Conservation (phyloP, 2,329 filamentous ascomycete species). For the Xylaria sp. region DNA sequence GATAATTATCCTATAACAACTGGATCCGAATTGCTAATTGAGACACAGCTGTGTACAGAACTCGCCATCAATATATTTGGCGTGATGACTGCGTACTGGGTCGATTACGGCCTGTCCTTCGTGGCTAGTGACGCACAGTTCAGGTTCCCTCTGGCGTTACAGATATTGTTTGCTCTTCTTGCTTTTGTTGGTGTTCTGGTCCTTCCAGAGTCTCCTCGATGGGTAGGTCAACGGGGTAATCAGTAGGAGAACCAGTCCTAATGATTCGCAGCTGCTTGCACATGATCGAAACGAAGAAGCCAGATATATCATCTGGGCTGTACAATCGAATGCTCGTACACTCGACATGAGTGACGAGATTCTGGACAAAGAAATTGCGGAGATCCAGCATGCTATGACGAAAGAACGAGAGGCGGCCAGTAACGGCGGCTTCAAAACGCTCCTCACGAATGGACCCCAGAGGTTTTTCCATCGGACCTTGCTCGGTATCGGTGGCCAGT, state of each 20-base stretch:
- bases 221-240: constrained; percentile 7
- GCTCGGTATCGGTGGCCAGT: constrained; percentile 38
- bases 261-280: constrained; percentile 36
- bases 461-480: constrained; percentile 23
- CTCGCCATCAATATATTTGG: constrained; percentile 4
- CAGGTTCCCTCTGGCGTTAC: constrained; percentile 59
- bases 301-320: constrained; percentile 45
- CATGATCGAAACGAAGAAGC: constrained; percentile 47
- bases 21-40: not conserved
- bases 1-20: not conserved
- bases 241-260: not conserved
- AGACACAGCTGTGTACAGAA: constrained; percentile 8
- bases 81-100: constrained; percentile 51
- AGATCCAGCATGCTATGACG: constrained; percentile 17
- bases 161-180: constrained; percentile 56
- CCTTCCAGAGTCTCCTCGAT: constrained; percentile 52
- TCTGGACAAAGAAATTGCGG: not conserved
- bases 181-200: constrained; percentile 47
- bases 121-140: constrained; percentile 52
- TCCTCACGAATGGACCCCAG: constrained; percentile 52
- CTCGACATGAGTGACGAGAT: not conserved
- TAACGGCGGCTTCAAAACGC: constrained; percentile 46
- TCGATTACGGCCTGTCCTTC: constrained; percentile 55
- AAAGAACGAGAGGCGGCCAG: constrained; percentile 15
- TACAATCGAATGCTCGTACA: constrained; percentile 3